Percentiles rank a stretch among this genome's conserved stretches.
Evolutionary conservation across 1,139 yeast genomes (phyloP).

Genomic region (Geotrichum candidum): DNA sequence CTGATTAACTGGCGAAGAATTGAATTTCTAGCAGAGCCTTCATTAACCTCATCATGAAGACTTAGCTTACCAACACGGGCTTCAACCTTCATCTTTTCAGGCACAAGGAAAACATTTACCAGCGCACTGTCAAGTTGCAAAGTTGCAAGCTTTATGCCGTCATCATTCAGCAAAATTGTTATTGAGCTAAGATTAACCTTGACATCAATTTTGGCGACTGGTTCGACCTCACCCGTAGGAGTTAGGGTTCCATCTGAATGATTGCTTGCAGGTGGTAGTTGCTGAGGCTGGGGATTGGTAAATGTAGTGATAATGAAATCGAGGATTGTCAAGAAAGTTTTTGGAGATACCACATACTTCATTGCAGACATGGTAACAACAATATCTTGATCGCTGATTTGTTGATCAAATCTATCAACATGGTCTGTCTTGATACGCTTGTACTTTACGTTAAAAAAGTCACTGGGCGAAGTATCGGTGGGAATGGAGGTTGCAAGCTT

Average conservation of each 20-base stretch:
- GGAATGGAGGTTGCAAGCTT: slow-evolving; percentile 65
- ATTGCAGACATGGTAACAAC: slow-evolving; percentile 75
- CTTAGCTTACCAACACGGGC: slow-evolving; percentile 80
- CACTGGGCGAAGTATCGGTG: slow-evolving; percentile 34
- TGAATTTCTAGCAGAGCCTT: slow-evolving; percentile 56
- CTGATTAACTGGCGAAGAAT: slow-evolving; percentile 59
- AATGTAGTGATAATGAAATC: slow-evolving; percentile 84
- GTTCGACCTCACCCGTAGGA: neutral
- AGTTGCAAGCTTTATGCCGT: slow-evolving; percentile 76
- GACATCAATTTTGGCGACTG: slow-evolving; percentile 51
- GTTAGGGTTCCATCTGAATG: slow-evolving; percentile 6
- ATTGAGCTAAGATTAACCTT: slow-evolving; percentile 67
- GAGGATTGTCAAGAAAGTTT: slow-evolving; percentile 67
- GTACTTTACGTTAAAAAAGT: slow-evolving; percentile 58
- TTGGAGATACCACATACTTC: slow-evolving; percentile 68
- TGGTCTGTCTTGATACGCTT: slow-evolving; percentile 30
- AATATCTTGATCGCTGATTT: slow-evolving; percentile 69
- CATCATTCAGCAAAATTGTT: slow-evolving; percentile 72
- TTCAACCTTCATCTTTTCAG: slow-evolving; percentile 68
- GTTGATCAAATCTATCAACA: slow-evolving; percentile 15
- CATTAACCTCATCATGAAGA: slow-evolving; percentile 67
- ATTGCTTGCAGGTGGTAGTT: neutral
- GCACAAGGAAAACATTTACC: slow-evolving; percentile 58
- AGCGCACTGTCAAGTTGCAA: slow-evolving; percentile 69
- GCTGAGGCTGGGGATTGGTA: slow-evolving; percentile 62